Conservation (phyloP, 2,329 filamentous ascomycete genomes). For the Daldinia sp. region DNA sequence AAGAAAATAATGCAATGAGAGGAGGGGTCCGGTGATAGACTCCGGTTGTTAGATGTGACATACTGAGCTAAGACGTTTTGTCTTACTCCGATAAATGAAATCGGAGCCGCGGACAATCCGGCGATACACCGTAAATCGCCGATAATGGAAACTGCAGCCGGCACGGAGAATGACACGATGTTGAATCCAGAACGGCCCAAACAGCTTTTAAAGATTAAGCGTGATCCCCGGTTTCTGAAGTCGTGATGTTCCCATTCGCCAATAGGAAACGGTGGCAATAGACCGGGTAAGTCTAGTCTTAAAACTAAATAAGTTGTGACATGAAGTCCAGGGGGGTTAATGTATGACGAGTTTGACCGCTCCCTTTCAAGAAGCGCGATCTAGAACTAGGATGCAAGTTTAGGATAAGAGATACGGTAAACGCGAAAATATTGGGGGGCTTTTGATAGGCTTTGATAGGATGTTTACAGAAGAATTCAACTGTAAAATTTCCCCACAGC, state of each 20-base stretch:
- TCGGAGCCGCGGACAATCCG: constrained; percentile 4
- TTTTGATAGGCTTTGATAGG: background rate
- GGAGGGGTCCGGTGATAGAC: background rate
- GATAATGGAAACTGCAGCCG: constrained; percentile 29
- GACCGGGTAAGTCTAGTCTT: constrained; percentile 27
- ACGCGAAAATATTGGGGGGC: constrained; percentile 6
- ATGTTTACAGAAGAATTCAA: background rate
- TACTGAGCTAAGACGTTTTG: background rate
- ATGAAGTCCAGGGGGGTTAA: constrained; percentile 12
- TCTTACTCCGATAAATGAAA: constrained; percentile 1
- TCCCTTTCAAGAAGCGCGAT: constrained; percentile 12
- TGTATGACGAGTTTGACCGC: constrained; percentile 35
- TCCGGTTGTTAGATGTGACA: constrained; percentile 1
- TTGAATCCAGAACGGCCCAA: constrained; percentile 13
- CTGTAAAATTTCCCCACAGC: too few relatives aligned
- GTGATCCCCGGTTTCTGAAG: background rate
- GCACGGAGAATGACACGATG: constrained; percentile 11
- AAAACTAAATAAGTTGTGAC: constrained; percentile 1
- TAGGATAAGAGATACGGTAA: background rate
- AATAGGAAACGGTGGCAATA: background rate
- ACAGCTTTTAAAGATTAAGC: background rate
- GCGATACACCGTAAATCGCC: background rate
- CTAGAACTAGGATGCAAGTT: constrained; percentile 9
- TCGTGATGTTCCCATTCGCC: background rate
- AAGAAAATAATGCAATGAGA: background rate